Conservation (phyloP, 305 asterid genomes). For the Fraxinus albicans region DNA sequence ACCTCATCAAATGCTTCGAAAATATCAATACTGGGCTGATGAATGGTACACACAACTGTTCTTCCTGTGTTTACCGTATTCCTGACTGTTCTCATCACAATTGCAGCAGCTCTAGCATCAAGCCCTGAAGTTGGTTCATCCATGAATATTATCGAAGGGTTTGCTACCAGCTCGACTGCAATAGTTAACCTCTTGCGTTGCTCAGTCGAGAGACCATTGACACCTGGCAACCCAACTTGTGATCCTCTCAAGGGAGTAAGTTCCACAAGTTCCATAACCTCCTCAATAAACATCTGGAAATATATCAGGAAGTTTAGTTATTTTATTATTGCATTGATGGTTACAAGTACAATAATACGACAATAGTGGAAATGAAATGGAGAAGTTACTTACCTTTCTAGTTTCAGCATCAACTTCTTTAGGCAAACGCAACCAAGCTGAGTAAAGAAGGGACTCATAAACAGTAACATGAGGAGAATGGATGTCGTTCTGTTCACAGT, state of each 20-base stretch:
- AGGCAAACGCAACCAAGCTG: conserved; percentile 71
- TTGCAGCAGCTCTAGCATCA: conserved; percentile 80
- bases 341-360: too few species aligned
- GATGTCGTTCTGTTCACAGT: conserved; percentile 77
- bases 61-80: conserved; percentile 71
- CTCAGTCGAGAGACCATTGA: conserved; percentile 69
- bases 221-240: conserved; percentile 67
- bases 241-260: conserved; percentile 47
- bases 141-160: conserved; percentile 76
- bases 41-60: conserved; percentile 74
- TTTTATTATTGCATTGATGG: neutral
- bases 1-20: conserved; percentile 82
- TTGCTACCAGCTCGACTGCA: conserved; percentile 78
- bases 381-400: conserved; percentile 40
- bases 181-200: conserved; percentile 73
- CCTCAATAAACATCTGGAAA: conserved; percentile 59
- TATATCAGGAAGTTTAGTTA: neutral
- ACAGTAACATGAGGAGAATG: conserved; percentile 78
- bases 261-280: conserved; percentile 78
- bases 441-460: conserved; percentile 61
- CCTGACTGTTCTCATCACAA: conserved; percentile 73
- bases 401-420: conserved; percentile 40
- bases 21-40: conserved; percentile 73
- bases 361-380: neutral
- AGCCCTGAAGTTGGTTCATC: conserved; percentile 82